phyloP scores from a whole-genome alignment of 768 basidiomycete species.

The Ramaria sp. region DNA sequence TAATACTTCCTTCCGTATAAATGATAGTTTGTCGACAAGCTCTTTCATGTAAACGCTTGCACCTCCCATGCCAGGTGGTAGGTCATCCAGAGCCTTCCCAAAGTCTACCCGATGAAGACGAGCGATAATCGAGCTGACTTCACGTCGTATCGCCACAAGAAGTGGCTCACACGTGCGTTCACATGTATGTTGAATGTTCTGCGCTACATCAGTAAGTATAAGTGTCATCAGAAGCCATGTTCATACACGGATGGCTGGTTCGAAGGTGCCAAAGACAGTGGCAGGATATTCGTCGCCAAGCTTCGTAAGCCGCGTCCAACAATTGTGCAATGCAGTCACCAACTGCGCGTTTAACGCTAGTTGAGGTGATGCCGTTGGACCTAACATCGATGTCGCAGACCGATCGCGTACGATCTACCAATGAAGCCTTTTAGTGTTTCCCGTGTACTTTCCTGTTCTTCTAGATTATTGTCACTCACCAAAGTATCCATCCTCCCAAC shows the following conservation, averaged over 20 bases:
- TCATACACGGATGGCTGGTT: slow-evolving; percentile 49
- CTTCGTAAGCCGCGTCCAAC: slow-evolving; percentile 55
- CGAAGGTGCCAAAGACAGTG: slow-evolving; percentile 41
- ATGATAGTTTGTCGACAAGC: slow-evolving; percentile 75
- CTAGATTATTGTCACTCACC: slow-evolving; percentile 32
- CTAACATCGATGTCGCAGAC: slow-evolving; percentile 60
- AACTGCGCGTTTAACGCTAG: slow-evolving; percentile 71
- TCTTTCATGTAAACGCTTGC: slow-evolving; percentile 88
- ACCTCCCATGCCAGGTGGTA: slow-evolving; percentile 41
- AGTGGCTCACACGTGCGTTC: slow-evolving; percentile 52
- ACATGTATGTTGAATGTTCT: slow-evolving; percentile 44
- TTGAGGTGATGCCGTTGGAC: slow-evolving; percentile 68
- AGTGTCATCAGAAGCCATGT: background rate
- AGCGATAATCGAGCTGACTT: slow-evolving; percentile 67
- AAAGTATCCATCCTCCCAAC: slow-evolving; percentile 51
- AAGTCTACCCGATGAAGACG: slow-evolving; percentile 83
- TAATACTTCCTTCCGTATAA: slow-evolving; percentile 71
- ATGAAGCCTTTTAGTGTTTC: slow-evolving; percentile 2
- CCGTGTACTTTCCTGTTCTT: background rate
- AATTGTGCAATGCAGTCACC: slow-evolving; percentile 70
- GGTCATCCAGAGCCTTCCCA: slow-evolving; percentile 54
- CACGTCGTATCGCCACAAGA: slow-evolving; percentile 60
- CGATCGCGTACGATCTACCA: slow-evolving; percentile 65
- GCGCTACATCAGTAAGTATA: background rate
- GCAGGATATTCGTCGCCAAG: slow-evolving; percentile 59